Evolutionary conservation across 495 filamentous ascomycete genomes (phyloP).

Genomic region (Penicillium bialowiezense): DNA sequence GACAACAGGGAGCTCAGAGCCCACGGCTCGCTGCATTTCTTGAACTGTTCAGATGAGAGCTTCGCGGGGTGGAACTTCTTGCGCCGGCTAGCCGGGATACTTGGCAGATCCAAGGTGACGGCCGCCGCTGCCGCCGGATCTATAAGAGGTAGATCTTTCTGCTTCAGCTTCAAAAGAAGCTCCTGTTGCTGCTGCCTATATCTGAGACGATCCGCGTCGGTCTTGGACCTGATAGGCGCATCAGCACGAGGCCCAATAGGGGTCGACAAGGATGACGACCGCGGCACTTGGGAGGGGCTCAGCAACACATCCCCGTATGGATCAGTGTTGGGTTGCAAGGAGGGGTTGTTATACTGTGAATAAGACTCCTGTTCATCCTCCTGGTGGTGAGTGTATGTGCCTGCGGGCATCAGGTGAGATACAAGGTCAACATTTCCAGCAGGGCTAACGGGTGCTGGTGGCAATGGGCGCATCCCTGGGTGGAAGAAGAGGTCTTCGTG

Average conservation of each 20-base stretch:
- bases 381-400: slow-evolving; percentile 46
- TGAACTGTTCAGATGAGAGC: slow-evolving; percentile 78
- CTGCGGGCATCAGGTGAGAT: slow-evolving; percentile 54
- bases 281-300: slow-evolving; percentile 61
- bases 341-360: slow-evolving; percentile 42
- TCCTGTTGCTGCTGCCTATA: slow-evolving; percentile 60
- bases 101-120: slow-evolving; percentile 65
- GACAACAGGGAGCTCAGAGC: slow-evolving; percentile 80
- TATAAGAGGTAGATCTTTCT: slow-evolving; percentile 40
- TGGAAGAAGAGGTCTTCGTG: slow-evolving; percentile 93
- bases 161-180: slow-evolving; percentile 49
- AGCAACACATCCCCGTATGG: slow-evolving; percentile 43
- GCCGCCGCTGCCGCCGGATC: slow-evolving; percentile 39
- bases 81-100: slow-evolving; percentile 64
- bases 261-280: slow-evolving; percentile 80
- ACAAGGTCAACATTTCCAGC: slow-evolving; percentile 42
- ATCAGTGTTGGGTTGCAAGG: slow-evolving; percentile 44
- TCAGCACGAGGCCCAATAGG: slow-evolving; percentile 76
- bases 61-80: slow-evolving; percentile 87
- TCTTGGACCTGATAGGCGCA: slow-evolving; percentile 86
- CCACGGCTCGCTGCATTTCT: slow-evolving; percentile 87
- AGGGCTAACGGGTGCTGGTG: slow-evolving; percentile 66
- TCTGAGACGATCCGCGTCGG: slow-evolving; percentile 73
- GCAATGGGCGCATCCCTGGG: slow-evolving; percentile 77
- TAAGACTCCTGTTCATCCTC: slow-evolving; percentile 29